Evolutionary conservation across 305 asterid genomes (phyloP), one percentile per base, ranked within the genome.

Genomic region (Solanum chacoense): DNA sequence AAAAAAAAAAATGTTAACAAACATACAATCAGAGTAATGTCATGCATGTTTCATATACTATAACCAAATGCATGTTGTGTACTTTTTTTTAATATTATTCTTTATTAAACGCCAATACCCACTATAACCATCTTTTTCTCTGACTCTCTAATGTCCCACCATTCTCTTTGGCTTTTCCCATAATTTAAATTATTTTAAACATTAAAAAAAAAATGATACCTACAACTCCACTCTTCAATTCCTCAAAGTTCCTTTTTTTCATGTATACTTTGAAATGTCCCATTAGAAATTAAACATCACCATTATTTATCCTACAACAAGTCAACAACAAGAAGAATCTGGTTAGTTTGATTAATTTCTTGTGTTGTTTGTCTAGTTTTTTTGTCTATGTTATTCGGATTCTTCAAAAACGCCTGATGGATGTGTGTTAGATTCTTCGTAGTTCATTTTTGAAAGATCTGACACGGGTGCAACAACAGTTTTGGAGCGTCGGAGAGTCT

Each of bases 131-230:
- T 45, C 74, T 90, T 86, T 90, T 72, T 36, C 83, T 88, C 89
- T 67, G 88, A 89, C 80, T 78, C 88, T 89, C 91, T 91, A 91
- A 91, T 89, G 87, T 91, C 91, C 93, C 91, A 89, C 91, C 84
- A 84, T 87, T 88, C 65, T 75, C 93, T 91, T 93, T 89, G 87
- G 90, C 88, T 90, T 42, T 92, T 93, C 67, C 90, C 90, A 91
- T 94, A 90, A 90, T 91, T 89, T 78, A 78, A 78, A 37, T 12
- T 79, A 79, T 12, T 37, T 24, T 38, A 90, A 78, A 92, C 93
- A 91, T 80, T 37, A 14, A 7, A 38, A 24, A n/a, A n/a, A 76
- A 38, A 12, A 78, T 26, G 36, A 79, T 91, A 83, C 76, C 85
- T 28, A 28, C 86, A 28, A 72, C 36, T 71, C 88, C 69, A 38